Evolutionary conservation across 2,329 filamentous ascomycete genomes (phyloP), one percentile per base, ranked within the genome.

Genomic region (Thelonectria olida): DNA sequence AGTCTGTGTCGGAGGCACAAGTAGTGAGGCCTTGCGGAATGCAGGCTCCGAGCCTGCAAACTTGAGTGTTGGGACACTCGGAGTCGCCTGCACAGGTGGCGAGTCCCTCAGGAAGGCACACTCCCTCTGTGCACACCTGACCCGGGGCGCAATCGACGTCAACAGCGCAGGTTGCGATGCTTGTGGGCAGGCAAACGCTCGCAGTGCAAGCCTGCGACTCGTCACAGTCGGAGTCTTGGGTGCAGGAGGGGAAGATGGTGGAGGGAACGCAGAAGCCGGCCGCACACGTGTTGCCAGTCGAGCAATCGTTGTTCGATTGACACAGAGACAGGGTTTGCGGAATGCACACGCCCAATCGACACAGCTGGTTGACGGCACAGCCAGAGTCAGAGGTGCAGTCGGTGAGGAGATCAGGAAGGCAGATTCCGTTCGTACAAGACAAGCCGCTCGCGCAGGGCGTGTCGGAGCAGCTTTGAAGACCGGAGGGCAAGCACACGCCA

Each of bases 401-500:
- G 3, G 51, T 51, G 7, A 60, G 20, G 10, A 34, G 9, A 15
- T 17, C 44, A 5, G 57, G 51, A 3, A 60, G 31, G 20, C 57
- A 60, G 7, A 51, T 38, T 2, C 57, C 57, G 28, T 42, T 49
- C 7, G 38, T 15, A n/a, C 57, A 60, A 4, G 45, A 20, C 38
- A 54, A 51, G 17, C 39, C n/a, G 7, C 2, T 22, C 1, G 44
- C 39, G 9, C 57, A 60, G n/a, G 38, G 12, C 7, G 39, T 7
- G 10, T 48, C 19, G 5, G 47, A n/a, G 13, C 17, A 15, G 7
- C 5, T 15, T 4, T 28, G 20, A 12, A 62, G 15, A 2, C 36
- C 59, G 5, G n/a, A 12, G n/a, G 59, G 59, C 19, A 62, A 28
- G 49, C 57, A 60, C 9, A 50, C 17, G 3, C 45, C 45, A n/a